A percentile compares a stretch with the other conserved stretches of the same genome.
These are phyloP conservation scores for Saccharomycopsis javanensis DNA, from an alignment of 805 yeast genomes.

Conservation along the genomic window DNA sequence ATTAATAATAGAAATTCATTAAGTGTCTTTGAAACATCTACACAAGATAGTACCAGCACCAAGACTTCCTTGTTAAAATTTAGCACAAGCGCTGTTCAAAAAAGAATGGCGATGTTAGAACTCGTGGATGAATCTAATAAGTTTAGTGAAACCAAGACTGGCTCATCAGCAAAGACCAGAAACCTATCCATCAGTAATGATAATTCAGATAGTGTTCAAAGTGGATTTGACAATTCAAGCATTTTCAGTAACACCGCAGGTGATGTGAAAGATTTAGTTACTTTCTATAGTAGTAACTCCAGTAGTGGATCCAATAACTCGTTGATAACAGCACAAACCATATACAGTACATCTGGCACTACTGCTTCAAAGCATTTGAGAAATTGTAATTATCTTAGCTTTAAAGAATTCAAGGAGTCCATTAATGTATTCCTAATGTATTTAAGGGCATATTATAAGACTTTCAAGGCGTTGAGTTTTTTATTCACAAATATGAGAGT, in stretches of 20 bases:
- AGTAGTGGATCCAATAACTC: slow-evolving; percentile 1
- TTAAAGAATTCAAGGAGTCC: not conserved
- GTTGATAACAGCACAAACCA: not conserved
- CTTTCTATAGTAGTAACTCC: not conserved
- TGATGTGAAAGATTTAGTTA: not conserved
- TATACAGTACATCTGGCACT: not conserved
- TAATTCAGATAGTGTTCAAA: not conserved
- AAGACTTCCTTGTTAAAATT: not conserved
- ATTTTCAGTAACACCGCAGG: not conserved
- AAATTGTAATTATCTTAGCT: not conserved
- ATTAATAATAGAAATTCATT: not conserved
- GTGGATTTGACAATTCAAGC: not conserved
- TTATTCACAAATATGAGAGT: not conserved
- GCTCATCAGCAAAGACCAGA: too few relatives aligned
- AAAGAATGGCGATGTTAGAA: not conserved
- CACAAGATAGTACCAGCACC: not conserved
- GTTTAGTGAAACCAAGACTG: not conserved
- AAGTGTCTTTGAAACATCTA: not conserved
- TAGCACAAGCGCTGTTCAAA: not conserved
- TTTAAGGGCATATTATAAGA: not conserved
- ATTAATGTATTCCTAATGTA: not conserved
- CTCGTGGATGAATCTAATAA: not conserved
- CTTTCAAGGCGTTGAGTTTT: not conserved
- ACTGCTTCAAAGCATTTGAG: not conserved
- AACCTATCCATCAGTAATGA: too few relatives aligned